Base-by-base conservation (phyloP, 129 eudicot species). In the Rutidosis leptorrhynchoides region DNA sequence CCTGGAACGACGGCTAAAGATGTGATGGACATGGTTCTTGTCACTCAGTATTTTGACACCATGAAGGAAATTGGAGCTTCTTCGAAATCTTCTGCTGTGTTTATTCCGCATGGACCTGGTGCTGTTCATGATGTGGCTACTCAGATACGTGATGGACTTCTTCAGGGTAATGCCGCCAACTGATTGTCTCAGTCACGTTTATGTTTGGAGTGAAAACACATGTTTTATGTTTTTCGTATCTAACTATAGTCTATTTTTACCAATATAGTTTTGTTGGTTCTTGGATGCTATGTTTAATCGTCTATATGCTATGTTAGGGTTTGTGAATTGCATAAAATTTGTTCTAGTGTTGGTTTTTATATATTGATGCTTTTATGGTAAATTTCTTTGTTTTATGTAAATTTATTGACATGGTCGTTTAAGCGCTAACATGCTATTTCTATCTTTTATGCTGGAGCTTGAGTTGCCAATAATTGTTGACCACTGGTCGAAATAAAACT, bases 11-110 rank as follows among this genome's bases (percentile, higher is more conserved):
- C 85, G 9, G 78, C 89, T 7, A 87, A 87, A 64, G 87, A 87
- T 33, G 85, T 83, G 20, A 78, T 87, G 95, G 95, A 87, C 73
- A 81, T 87, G 95, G 84, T 87, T 26, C 71, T 87, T 19, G 85
- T 87, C 46, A 87, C 87, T 16, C 87, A 83, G 53, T 87, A 87
- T 67, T 83, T 87, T 51, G 95, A 87, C 62, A 87, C 90, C 33
- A 83, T 83, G 95, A 87, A 87, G 78, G 95, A 87, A 32, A 87
- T 87, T 4, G 90, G 90, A 16, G 87, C 87, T 4, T 24, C 85
- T 3, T 87, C 95, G 4, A 87, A 83, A 69, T 76, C 90, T 2
- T 79, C 95, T 23, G 79, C 87, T 0, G 87, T 83, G 40, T 83
- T 83, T 37, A 72, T 87, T 61, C 95, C 85, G 0, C 95, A 87